Conservation (phyloP, 768 basidiomycete species). For the Mycena latifolia region DNA sequence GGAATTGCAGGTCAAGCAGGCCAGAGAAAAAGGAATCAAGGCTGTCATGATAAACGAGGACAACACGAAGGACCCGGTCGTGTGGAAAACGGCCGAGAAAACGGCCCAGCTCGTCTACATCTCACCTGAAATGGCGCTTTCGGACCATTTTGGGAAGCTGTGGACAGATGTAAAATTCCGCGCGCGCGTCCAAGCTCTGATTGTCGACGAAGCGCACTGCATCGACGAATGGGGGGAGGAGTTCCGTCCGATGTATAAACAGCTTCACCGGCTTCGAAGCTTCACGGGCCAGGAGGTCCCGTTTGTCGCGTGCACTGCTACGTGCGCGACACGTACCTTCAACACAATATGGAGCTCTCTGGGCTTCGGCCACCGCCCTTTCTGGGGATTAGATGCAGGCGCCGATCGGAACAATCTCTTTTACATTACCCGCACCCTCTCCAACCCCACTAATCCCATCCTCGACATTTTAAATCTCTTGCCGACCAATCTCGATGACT, state of each 20-base stretch:
- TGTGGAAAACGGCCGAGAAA: slow-evolving; percentile 11
- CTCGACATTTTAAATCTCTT: slow-evolving; percentile 38
- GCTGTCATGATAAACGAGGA: slow-evolving; percentile 23
- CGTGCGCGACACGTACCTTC: slow-evolving; percentile 13
- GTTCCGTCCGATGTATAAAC: slow-evolving; percentile 40
- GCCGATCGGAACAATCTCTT: slow-evolving; percentile 41
- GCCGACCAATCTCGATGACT: slow-evolving; percentile 20
- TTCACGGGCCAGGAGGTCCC: slow-evolving; percentile 45
- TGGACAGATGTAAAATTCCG: slow-evolving; percentile 46
- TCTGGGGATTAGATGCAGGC: slow-evolving; percentile 49
- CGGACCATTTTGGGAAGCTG: slow-evolving; percentile 40
- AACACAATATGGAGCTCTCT: slow-evolving; percentile 42
- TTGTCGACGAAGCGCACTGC: slow-evolving; percentile 51
- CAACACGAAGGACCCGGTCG: neutral
- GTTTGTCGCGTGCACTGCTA: no score
- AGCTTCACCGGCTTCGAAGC: slow-evolving; percentile 38
- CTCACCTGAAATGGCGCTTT: no score
- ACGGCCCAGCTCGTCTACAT: slow-evolving; percentile 25
- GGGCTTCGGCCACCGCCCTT: slow-evolving; percentile 43
- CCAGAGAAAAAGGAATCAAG: slow-evolving; percentile 2
- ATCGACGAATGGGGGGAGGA: slow-evolving; percentile 49
- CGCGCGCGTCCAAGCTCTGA: slow-evolving; percentile 36
- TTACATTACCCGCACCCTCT: slow-evolving; percentile 30
- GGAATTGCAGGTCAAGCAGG: slow-evolving; percentile 13
- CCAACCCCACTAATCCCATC: slow-evolving; percentile 31